Evolutionary conservation across 306 rosid genomes (phyloP), one percentile per base, ranked within the genome.

Genomic region (Fragaria iinumae): DNA sequence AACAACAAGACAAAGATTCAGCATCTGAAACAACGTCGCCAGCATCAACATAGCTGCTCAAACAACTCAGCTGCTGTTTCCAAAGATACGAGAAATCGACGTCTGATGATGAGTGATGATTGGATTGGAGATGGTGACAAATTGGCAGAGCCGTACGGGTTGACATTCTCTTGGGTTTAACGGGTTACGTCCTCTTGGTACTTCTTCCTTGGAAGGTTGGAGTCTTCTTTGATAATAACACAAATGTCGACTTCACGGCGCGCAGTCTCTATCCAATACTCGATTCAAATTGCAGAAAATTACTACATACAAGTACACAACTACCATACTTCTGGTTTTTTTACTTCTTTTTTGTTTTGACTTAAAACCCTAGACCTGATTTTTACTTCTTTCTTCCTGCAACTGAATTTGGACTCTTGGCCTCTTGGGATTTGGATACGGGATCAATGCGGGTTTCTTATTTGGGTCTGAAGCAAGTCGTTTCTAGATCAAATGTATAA

Each of bases 11-110:
- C 68, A 73, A 73, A 13, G 16, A 29, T 3, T 13, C 17, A 39
- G 41, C 77, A 38, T 73, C 53, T 23, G 77, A 39, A 73, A 21
- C 53, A 73, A 73, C 68, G 77, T 45, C 77, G 55, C 67, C 75
- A 57, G 77, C 77, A 56, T 73, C 49, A 38, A 56, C 18, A 25
- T 47, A 56, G 67, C 55, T 39, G 49, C 48, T 66, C 27, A 39
- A 39, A 21, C 52, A 45, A 56, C 34, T n/a, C 23, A 56, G 36
- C 53, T 73, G 55, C 64, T 56, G 39, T 56, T 41, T 56, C 53
- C 68, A 39, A 57, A 53, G 50, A 72, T n/a, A 2, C 50, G 13
- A 72, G 76, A 72, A 72, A 36, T 18, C 13, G 64, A 71, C 64
- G n/a, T 20, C 32, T 50, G 64, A 29, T 48, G 64, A 17, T 27